Conservation (phyloP, 768 basidiomycete genomes). For the Lentinula raphanica region DNA sequence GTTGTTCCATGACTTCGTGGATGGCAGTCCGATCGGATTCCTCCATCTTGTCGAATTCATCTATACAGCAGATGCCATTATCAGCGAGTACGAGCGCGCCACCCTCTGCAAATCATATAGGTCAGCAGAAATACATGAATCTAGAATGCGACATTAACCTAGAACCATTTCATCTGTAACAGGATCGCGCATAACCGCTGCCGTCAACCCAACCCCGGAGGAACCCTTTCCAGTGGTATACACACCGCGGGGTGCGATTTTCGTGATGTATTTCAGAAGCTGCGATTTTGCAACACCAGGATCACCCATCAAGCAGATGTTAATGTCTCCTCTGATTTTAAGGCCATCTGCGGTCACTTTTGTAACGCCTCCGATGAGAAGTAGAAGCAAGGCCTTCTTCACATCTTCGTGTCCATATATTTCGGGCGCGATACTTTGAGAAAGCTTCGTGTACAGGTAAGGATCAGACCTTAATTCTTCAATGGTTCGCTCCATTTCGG, state of each 20-base stretch:
- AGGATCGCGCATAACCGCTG: slow-evolving; percentile 98
- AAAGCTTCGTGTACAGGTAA: slow-evolving; percentile 80
- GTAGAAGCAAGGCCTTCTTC: slow-evolving; percentile 88
- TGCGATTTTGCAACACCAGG: slow-evolving; percentile 99
- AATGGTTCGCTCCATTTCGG: slow-evolving; percentile 70
- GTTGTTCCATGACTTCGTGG: slow-evolving; percentile 99
- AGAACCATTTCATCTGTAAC: slow-evolving; percentile 99
- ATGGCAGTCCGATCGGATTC: slow-evolving; percentile 96
- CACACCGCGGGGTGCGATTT: slow-evolving; percentile 94
- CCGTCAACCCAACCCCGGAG: slow-evolving; percentile 96
- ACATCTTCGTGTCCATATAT: slow-evolving; percentile 98
- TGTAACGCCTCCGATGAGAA: slow-evolving; percentile 94
- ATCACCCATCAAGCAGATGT: slow-evolving; percentile 98
- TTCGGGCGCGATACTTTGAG: slow-evolving; percentile 94
- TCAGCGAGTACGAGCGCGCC: slow-evolving; percentile 98
- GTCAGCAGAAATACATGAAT: background rate
- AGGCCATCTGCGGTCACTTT: slow-evolving; percentile 95
- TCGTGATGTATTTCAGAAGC: slow-evolving; percentile 94
- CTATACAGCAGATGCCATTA: slow-evolving; percentile 99
- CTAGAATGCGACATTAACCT: slow-evolving; percentile 46
- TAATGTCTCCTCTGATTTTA: slow-evolving; percentile 98
- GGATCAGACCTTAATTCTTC: slow-evolving; percentile 66
- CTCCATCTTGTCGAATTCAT: slow-evolving; percentile 99
- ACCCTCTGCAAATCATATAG: slow-evolving; percentile 64
- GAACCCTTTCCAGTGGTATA: slow-evolving; percentile 99